Evolutionary conservation across 176 grass and related monocot species (phyloP).

Genomic region (Hsuehochloa calcarea): DNA sequence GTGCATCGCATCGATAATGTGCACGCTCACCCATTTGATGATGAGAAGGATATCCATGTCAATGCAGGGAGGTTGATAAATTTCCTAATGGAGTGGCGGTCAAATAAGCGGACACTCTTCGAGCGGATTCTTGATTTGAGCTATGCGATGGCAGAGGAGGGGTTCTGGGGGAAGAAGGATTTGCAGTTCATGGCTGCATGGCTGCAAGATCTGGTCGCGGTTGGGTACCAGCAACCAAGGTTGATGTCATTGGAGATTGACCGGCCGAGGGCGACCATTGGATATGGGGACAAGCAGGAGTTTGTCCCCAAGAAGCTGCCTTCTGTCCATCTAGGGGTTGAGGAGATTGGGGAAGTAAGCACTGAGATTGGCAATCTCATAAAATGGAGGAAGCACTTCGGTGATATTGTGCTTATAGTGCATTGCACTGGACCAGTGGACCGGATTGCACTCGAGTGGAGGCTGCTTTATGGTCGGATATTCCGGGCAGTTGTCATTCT

Average conservation of each 20-base stretch:
- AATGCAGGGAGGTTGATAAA: conserved; percentile 76
- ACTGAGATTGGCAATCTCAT: conserved; percentile 85
- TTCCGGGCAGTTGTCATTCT: conserved; percentile 82
- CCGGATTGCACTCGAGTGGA: conserved; percentile 76
- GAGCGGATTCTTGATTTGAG: conserved; percentile 85
- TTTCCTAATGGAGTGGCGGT: conserved; percentile 76
- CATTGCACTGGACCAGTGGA: conserved; percentile 53
- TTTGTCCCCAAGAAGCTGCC: conserved; percentile 80
- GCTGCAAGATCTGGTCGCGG: conserved; percentile 72
- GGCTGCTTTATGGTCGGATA: conserved; percentile 89
- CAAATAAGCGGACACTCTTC: conserved; percentile 65
- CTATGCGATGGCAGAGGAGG: conserved; percentile 72
- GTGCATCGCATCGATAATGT: conserved; percentile 62
- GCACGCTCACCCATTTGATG: conserved; percentile 54
- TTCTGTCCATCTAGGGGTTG: conserved; percentile 75
- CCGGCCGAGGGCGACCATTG: conserved; percentile 62
- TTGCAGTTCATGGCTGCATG: conserved; percentile 70
- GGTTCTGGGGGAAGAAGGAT: conserved; percentile 80
- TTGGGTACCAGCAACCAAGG: conserved; percentile 80
- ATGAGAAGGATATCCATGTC: conserved; percentile 94
- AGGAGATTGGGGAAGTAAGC: conserved; percentile 78
- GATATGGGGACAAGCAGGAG: conserved; percentile 68
- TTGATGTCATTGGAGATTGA: conserved; percentile 82
- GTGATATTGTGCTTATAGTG: conserved; percentile 79
- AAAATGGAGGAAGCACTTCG: conserved; percentile 92